Evolutionary conservation across 78 protist species (phyloP), one percentile per base, ranked within the genome.

Genomic region (Creolimax fragrantissima): DNA sequence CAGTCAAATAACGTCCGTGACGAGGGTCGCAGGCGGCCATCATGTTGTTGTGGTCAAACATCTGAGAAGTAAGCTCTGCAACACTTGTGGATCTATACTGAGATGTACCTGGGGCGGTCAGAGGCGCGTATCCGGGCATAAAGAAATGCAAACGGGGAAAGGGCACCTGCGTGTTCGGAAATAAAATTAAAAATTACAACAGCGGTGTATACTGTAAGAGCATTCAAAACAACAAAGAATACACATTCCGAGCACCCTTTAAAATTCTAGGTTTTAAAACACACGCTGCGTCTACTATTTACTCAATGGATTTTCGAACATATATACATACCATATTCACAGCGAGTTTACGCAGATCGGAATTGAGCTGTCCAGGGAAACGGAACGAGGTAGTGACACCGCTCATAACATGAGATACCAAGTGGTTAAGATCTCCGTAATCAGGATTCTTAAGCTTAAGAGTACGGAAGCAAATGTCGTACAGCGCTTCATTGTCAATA

Each of bases 61-160:
- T 97, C 96, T 98, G 99, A 95, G 96, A 97, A 37, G 99, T 98
- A 36, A 99, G 95, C 95, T 99, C 99, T 42, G 99, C 94, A 17
- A 99, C 99, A 81, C 98, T 95, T 85, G 98, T 89, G 74, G 94
- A 92, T 74, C 97, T 96, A 97, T 97, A 98, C 84, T 89, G 91
- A 85, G 89, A 90, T 88, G 97, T 89, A 44, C 94, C 96, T 4
- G 96, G 94, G 84, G 96, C 74, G 39, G 98, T 97, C 39, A 98
- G 93, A 84, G 99, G 99, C 17, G 99, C 99, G 81, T 95, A 98
- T 90, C 99, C 99, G 86, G 96, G 95, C 95, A 99, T 89, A 97
- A 98, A 98, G 97, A 99, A 99, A 95, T 98, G 99, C 44, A 99
- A 97, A 44, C 99, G 98, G 39, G 99, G 99, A 98, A 98, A 99